A percentile compares a stretch with the other conserved stretches of the same genome.
phyloP scores from a whole-genome alignment of 2,329 filamentous ascomycete genomes.

The Fusarium algeriense region DNA sequence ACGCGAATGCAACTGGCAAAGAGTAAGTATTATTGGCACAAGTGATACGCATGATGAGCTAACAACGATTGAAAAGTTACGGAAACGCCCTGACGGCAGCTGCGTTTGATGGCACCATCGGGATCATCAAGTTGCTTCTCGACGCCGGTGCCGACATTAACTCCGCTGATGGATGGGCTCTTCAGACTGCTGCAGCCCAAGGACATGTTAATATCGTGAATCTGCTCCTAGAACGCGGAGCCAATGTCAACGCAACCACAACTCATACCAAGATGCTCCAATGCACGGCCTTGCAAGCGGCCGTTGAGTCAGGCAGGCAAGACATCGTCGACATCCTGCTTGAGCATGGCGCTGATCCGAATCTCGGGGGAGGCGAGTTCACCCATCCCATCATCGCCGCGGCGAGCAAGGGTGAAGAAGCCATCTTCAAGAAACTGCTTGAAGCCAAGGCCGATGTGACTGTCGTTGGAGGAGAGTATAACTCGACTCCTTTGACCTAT shows the following conservation, averaged over 20 bases:
- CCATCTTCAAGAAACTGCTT: conserved; percentile 53
- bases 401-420: conserved; percentile 49
- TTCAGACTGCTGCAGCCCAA: conserved; percentile 54
- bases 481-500: conserved; percentile 54
- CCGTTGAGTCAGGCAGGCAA: conserved; percentile 51
- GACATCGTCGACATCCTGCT: conserved; percentile 56
- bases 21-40: conserved; percentile 41
- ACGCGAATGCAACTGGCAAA: conserved; percentile 55
- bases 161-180: conserved; percentile 52
- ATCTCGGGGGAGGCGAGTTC: conserved; percentile 52
- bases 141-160: conserved; percentile 52
- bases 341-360: conserved; percentile 53
- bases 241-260: conserved; percentile 52
- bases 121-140: conserved; percentile 50
- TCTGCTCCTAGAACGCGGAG: conserved; percentile 52
- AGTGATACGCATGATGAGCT: not conserved
- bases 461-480: conserved; percentile 51
- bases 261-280: conserved; percentile 45
- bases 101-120: conserved; percentile 52
- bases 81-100: conserved; percentile 52
- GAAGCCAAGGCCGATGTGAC: conserved; percentile 53
- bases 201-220: conserved; percentile 53
- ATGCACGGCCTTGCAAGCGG: conserved; percentile 57
- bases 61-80: conserved; percentile 15
- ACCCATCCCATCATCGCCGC: conserved; percentile 55